A percentile compares a stretch with the other conserved stretches of the same genome.
These are phyloP conservation scores for Rhododendron simsii DNA, from an alignment of 148 eudicot species.

Conservation along the genomic window DNA sequence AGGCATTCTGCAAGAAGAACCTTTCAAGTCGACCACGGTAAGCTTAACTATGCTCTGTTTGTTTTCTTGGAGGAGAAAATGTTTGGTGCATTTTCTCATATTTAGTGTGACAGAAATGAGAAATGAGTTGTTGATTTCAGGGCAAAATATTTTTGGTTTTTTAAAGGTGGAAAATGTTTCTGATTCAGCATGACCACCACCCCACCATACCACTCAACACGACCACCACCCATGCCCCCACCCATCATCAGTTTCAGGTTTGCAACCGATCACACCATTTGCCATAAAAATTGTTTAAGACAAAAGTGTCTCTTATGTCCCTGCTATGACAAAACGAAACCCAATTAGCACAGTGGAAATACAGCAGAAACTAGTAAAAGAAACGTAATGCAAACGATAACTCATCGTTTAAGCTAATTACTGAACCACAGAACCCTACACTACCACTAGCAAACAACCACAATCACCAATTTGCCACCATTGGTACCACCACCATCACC, in stretches of 20 bases:
- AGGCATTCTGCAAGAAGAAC: slow-evolving; percentile 84
- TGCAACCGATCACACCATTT: neutral
- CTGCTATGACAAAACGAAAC: neutral
- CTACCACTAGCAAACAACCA: neutral
- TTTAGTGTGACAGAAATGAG: neutral
- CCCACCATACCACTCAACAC: neutral
- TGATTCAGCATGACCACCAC: neutral
- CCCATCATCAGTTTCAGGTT: neutral
- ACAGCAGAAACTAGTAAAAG: neutral
- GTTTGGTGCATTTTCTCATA: neutral
- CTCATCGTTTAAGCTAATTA: neutral
- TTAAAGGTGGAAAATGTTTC: neutral
- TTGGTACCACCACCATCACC: neutral
- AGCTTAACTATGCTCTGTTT: neutral
- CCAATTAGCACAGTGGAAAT: neutral
- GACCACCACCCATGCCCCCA: neutral
- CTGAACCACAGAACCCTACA: neutral
- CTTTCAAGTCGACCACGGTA: slow-evolving; percentile 87
- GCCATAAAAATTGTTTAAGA: neutral
- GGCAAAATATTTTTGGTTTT: neutral
- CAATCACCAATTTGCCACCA: neutral
- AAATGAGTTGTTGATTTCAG: neutral
- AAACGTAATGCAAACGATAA: neutral
- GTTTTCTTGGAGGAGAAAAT: neutral
- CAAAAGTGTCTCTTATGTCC: neutral